These are phyloP conservation scores for Curvularia sp. DNA, from an alignment of 2,329 filamentous ascomycete genomes.

Conservation along the genomic window DNA sequence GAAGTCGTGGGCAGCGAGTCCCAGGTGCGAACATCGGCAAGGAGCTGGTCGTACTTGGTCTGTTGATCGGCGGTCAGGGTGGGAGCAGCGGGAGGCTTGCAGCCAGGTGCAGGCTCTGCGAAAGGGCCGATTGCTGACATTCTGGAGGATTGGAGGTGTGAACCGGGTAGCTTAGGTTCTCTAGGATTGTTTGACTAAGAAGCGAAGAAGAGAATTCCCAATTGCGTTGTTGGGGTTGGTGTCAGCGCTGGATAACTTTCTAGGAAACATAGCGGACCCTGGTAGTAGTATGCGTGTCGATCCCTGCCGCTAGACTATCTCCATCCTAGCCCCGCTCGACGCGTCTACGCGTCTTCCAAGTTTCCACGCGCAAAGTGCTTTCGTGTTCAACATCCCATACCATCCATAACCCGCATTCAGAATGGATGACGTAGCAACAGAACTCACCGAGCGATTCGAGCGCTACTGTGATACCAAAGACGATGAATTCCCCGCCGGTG, in stretches of 20 bases:
- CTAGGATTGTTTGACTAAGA: background rate
- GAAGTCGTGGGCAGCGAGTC: constrained; percentile 70
- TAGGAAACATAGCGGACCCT: constrained; percentile 21
- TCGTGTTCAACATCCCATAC: constrained; percentile 11
- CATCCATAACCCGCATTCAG: constrained; percentile 16
- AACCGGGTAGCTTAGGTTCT: background rate
- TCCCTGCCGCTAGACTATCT: constrained; percentile 25
- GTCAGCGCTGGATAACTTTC: constrained; percentile 23
- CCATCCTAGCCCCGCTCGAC: constrained; percentile 29
- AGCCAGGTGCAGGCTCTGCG: constrained; percentile 54
- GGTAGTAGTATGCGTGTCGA: constrained; percentile 24
- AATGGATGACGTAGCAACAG: constrained; percentile 61
- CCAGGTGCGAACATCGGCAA: constrained; percentile 75
- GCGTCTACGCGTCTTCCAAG: constrained; percentile 41
- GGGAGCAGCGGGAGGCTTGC: constrained; percentile 64
- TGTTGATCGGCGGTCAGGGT: constrained; percentile 78
- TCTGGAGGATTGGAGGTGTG: background rate
- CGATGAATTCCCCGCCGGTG: constrained; percentile 72
- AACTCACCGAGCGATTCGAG: constrained; percentile 68
- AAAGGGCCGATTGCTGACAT: constrained; percentile 47
- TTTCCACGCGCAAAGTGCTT: constrained; percentile 22
- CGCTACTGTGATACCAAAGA: constrained; percentile 63
- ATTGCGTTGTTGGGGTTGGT: constrained; percentile 3
- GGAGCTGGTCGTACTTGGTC: constrained; percentile 79
- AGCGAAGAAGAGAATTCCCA: background rate